Conservation (phyloP, 108 stramenopile genomes). For the Discostella stelligeroides region DNA sequence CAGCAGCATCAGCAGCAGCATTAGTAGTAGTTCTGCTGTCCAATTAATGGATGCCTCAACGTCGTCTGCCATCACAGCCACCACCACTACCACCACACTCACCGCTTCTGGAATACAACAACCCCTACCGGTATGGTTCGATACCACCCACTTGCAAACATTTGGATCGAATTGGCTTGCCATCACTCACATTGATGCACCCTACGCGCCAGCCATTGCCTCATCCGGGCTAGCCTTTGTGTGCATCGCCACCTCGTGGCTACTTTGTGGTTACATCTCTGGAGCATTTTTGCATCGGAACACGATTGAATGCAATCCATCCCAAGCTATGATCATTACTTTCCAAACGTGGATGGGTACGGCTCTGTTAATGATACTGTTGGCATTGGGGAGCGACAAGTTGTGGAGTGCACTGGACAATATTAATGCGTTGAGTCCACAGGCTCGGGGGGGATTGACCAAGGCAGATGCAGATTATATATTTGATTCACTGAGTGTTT, state of each 20-base stretch:
- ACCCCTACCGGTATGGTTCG: slow-evolving; percentile 75
- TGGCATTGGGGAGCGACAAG: slow-evolving; percentile 46
- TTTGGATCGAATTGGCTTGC: slow-evolving; percentile 37
- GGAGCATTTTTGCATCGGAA: slow-evolving; percentile 69
- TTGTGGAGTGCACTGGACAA: slow-evolving; percentile 6
- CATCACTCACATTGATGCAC: slow-evolving; percentile 25
- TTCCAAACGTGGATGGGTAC: slow-evolving; percentile 68
- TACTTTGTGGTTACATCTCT: slow-evolving; percentile 61
- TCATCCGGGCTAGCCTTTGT: slow-evolving; percentile 62
- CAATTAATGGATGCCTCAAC: too few species aligned
- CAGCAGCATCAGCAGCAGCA: background rate
- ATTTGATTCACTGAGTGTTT: slow-evolving; percentile 69
- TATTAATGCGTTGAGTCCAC: slow-evolving; percentile 13
- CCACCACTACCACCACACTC: slow-evolving; percentile 16
- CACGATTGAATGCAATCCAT: slow-evolving; percentile 58
- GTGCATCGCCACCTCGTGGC: slow-evolving; percentile 68
- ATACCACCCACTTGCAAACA: slow-evolving; percentile 25
- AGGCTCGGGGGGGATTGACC: slow-evolving; percentile 48
- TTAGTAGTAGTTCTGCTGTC: too few species aligned
- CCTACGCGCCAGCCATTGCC: slow-evolving; percentile 66
- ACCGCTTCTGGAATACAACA: background rate
- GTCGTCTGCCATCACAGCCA: background rate
- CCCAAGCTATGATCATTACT: slow-evolving; percentile 57
- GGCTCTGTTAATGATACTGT: slow-evolving; percentile 43
- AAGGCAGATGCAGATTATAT: slow-evolving; percentile 74